Evolutionary conservation across 2,329 filamentous ascomycete genomes (phyloP).

Genomic region (Sporothrix sp.): DNA sequence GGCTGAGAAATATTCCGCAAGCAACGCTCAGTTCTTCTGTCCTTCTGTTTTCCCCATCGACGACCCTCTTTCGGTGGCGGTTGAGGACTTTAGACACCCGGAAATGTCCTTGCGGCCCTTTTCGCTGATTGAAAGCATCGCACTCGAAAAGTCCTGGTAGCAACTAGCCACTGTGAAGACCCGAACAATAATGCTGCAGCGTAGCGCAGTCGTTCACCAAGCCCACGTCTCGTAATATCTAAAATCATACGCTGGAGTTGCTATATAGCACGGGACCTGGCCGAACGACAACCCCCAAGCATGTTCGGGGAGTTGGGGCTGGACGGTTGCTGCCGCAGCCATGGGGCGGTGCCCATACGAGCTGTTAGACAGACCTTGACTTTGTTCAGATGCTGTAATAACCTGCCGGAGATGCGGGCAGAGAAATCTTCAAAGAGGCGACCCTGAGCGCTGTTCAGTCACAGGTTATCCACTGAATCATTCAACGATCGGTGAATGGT

Average conservation of each 20-base stretch:
- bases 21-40: conserved; percentile 75
- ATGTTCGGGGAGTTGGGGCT: no score
- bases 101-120: conserved; percentile 66
- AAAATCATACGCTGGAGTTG: conserved; percentile 29
- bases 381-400: conserved; percentile 82
- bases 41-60: conserved; percentile 74
- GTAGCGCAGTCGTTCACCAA: conserved; percentile 25
- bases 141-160: conserved; percentile 70
- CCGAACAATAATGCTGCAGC: conserved; percentile 37
- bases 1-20: conserved; percentile 43
- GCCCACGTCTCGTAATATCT: conserved; percentile 25
- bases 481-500: neutral
- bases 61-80: conserved; percentile 65
- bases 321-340: no score
- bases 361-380: conserved; percentile 82
- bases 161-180: conserved; percentile 43
- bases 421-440: conserved; percentile 40
- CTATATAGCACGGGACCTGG: no score
- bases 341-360: conserved; percentile 88
- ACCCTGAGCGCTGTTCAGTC: neutral
- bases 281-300: conserved; percentile 99
- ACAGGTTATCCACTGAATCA: neutral
- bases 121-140: conserved; percentile 65
- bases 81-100: conserved; percentile 23
- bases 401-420: conserved; percentile 49